Conservation (phyloP, 73 alveolate species). For the Paramecium pentaurelia region DNA sequence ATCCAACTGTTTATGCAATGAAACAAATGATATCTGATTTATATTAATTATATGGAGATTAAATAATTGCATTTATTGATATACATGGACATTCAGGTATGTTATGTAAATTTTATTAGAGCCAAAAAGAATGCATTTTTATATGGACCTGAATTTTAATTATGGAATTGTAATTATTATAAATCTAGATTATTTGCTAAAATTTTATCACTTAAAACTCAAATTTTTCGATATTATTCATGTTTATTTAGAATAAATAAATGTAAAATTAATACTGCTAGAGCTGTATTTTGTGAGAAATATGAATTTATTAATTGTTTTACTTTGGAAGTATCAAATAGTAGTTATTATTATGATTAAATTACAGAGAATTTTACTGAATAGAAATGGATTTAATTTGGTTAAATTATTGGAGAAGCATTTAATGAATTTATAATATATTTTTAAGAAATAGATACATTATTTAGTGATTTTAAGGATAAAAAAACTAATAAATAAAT, state of each 20-base stretch:
- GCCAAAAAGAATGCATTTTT: conserved; percentile 72
- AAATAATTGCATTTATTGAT: conserved; percentile 65
- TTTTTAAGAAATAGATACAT: background rate
- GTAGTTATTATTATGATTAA: conserved; percentile 41
- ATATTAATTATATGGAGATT: conserved; percentile 37
- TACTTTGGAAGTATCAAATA: conserved; percentile 52
- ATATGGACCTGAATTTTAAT: conserved; percentile 78
- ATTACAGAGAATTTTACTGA: background rate
- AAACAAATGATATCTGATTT: conserved; percentile 69
- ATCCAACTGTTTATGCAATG: conserved; percentile 82
- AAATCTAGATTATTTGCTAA: conserved; percentile 55
- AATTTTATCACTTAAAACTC: conserved; percentile 1
- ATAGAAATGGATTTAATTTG: background rate
- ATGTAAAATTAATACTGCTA: conserved; percentile 45
- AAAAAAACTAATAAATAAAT: background rate
- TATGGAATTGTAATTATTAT: conserved; percentile 53
- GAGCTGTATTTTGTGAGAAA: conserved; percentile 29
- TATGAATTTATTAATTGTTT: conserved; percentile 41
- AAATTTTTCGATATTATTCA: conserved; percentile 48
- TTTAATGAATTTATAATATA: background rate
- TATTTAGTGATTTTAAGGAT: background rate
- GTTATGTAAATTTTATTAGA: background rate
- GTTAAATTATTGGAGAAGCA: conserved; percentile 22
- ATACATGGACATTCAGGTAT: conserved; percentile 75
- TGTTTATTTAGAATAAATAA: conserved; percentile 35